phyloP scores from a whole-genome alignment of 192 early-diverging fungal genomes.

The Podila horticola region DNA sequence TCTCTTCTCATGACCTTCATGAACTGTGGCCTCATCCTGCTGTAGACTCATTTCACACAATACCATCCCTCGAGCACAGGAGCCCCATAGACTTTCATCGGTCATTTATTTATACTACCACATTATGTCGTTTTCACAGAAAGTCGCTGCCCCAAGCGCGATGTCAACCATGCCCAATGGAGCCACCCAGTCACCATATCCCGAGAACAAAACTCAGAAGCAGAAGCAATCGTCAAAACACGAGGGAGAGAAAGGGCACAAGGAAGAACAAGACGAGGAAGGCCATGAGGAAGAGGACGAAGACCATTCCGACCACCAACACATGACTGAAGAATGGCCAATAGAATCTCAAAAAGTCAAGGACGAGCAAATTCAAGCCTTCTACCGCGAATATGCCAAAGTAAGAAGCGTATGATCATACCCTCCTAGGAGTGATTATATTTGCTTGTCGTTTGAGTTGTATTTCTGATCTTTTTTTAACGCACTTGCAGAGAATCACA shows the following conservation, averaged over 20 bases:
- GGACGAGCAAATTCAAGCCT: conserved; percentile 45
- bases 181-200: background rate
- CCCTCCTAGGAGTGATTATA: background rate
- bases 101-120: background rate
- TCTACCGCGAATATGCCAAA: conserved; percentile 42
- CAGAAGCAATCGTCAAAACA: background rate
- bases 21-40: background rate
- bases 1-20: background rate
- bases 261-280: background rate
- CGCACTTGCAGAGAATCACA: conserved; percentile 28
- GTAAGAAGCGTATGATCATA: conserved; percentile 5
- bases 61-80: too few relatives aligned
- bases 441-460: background rate
- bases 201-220: background rate
- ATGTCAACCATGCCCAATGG: background rate
- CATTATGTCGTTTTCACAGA: background rate
- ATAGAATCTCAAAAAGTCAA: conserved; percentile 20
- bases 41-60: background rate
- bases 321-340: background rate
- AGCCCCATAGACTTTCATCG: background rate
- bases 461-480: background rate
- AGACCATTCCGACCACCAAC: background rate
- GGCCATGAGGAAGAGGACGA: background rate
- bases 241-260: background rate
- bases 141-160: background rate